phyloP scores from a whole-genome alignment of 306 rosid genomes.

The Spatholobus suberectus region DNA sequence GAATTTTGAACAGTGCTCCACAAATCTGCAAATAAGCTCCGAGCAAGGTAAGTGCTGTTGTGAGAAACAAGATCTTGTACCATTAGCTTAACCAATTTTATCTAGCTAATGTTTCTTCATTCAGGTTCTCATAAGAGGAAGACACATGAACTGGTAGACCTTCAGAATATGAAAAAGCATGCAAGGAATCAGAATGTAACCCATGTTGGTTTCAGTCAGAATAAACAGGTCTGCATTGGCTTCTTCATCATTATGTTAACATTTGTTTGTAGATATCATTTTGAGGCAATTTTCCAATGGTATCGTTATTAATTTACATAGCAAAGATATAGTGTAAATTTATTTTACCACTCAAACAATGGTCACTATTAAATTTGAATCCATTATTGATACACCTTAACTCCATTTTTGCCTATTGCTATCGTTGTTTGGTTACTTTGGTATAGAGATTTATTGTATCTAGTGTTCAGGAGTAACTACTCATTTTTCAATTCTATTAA shows the following conservation, averaged over 20 bases:
- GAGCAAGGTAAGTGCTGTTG: constrained; percentile 56
- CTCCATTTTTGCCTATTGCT: neutral
- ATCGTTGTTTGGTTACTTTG: constrained; percentile 17
- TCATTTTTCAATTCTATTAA: neutral
- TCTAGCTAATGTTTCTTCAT: constrained; percentile 32
- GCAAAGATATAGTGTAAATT: neutral
- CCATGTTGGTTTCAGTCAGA: constrained; percentile 39
- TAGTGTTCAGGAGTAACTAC: constrained; percentile 11
- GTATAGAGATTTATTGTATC: neutral
- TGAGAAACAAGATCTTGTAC: constrained; percentile 30
- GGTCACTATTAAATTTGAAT: neutral
- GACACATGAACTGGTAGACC: constrained; percentile 44
- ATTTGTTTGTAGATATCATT: constrained; percentile 17
- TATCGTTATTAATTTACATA: neutral
- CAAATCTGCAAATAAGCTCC: constrained; percentile 39
- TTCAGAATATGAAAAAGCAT: constrained; percentile 48
- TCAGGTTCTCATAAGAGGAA: constrained; percentile 75
- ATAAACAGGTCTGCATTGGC: constrained; percentile 56
- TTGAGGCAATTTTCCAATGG: neutral
- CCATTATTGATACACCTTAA: neutral
- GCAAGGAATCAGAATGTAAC: constrained; percentile 40
- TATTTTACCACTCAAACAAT: neutral
- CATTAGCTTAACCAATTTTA: constrained; percentile 14
- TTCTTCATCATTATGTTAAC: constrained; percentile 33
- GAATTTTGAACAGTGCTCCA: constrained; percentile 38